These are phyloP conservation scores for Xanthoconium stramineum DNA, from an alignment of 768 basidiomycete genomes.

Conservation along the genomic window DNA sequence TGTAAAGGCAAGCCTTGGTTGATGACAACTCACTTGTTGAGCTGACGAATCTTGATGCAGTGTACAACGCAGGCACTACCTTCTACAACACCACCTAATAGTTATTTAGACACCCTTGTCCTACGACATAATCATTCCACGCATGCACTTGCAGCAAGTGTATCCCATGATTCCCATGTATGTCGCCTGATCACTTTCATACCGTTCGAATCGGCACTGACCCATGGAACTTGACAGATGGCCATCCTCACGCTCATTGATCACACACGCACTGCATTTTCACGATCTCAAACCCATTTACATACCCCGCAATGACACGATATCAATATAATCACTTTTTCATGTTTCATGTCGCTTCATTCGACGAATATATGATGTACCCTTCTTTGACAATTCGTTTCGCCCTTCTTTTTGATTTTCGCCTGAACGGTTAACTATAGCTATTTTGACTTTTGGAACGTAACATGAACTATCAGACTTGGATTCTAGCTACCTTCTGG, in stretches of 20 bases:
- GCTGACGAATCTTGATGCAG: constrained; percentile 14
- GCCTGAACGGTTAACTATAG: constrained; percentile 4
- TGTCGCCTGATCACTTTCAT: background rate
- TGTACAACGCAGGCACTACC: constrained; percentile 27
- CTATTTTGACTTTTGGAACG: constrained; percentile 5
- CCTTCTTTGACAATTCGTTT: constrained; percentile 6
- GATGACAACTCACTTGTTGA: background rate
- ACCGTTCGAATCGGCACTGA: background rate
- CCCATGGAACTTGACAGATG: constrained; percentile 18
- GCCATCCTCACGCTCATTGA: constrained; percentile 24
- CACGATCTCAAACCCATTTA: constrained; percentile 15
- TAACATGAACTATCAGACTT: constrained; percentile 5
- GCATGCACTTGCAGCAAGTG: constrained; percentile 26
- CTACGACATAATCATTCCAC: constrained; percentile 27
- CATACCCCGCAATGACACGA: constrained; percentile 29
- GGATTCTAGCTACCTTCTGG: background rate
- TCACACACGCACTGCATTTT: constrained; percentile 17
- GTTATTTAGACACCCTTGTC: constrained; percentile 22
- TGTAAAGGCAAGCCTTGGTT: constrained; percentile 23
- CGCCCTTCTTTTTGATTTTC: background rate
- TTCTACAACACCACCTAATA: constrained; percentile 26
- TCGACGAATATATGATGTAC: constrained; percentile 14
- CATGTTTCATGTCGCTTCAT: constrained; percentile 24
- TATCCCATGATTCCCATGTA: constrained; percentile 28
- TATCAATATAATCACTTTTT: constrained; percentile 23